A percentile compares a stretch with the other conserved stretches of the same genome.
Evolutionary conservation across 768 basidiomycete species (phyloP).

Genomic region (Tulasnella sp.): DNA sequence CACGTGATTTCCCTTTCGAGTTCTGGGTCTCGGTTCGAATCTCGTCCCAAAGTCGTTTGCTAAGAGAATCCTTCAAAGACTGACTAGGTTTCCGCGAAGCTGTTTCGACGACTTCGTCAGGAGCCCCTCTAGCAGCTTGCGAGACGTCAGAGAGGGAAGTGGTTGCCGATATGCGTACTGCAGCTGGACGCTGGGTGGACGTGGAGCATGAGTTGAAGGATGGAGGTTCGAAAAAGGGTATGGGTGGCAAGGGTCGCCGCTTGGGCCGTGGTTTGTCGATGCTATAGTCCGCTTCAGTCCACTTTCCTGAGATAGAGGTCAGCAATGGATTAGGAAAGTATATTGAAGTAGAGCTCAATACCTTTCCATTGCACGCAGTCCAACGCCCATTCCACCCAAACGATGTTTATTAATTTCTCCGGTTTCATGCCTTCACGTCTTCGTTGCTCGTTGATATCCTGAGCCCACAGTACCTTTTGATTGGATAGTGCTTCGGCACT

Average conservation of each 20-base stretch:
- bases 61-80: not conserved
- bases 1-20: conserved; percentile 2
- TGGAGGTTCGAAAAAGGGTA: not conserved
- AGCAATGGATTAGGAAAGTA: not conserved
- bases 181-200: conserved; percentile 20
- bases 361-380: conserved; percentile 52
- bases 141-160: conserved; percentile 34
- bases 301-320: conserved; percentile 34
- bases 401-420: conserved; percentile 42
- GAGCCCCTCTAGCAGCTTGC: conserved; percentile 19
- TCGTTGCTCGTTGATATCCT: conserved; percentile 48
- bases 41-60: conserved; percentile 6
- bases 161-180: conserved; percentile 19
- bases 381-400: conserved; percentile 98
- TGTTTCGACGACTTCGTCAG: conserved; percentile 8
- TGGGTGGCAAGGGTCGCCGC: conserved; percentile 29
- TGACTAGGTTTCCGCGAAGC: too few species aligned
- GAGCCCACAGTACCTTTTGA: conserved; percentile 68
- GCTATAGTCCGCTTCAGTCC: conserved; percentile 49
- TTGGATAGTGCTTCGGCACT: conserved; percentile 37
- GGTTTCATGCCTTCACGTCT: conserved; percentile 28
- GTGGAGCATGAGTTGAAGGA: not conserved
- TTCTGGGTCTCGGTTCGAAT: not conserved
- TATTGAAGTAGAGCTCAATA: conserved; percentile 3
- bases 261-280: conserved; percentile 48